phyloP scores from a whole-genome alignment of 805 yeast genomes.

The Isabelozyma heimii region DNA sequence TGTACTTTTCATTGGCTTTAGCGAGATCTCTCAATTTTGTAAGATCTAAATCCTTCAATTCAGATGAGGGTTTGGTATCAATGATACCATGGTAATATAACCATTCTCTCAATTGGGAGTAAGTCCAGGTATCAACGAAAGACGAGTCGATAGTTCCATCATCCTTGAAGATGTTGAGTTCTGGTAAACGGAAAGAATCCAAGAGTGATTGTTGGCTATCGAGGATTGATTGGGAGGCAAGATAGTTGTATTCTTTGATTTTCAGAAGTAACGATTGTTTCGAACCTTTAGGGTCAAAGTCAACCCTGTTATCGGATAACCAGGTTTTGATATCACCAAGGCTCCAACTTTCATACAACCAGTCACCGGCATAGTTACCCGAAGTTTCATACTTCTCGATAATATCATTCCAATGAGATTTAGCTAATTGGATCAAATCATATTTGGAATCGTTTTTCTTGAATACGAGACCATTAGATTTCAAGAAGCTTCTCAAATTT shows the following conservation, averaged over 20 bases:
- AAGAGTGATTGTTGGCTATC: slow-evolving; percentile 38
- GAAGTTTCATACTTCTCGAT: slow-evolving; percentile 32
- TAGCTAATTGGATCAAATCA: slow-evolving; percentile 40
- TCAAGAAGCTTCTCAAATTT: slow-evolving; percentile 30
- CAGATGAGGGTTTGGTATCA: slow-evolving; percentile 27
- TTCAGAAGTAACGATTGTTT: slow-evolving; percentile 46
- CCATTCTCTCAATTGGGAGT: slow-evolving; percentile 56
- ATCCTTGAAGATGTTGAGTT: slow-evolving; percentile 34
- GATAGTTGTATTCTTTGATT: slow-evolving; percentile 45
- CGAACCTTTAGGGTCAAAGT: slow-evolving; percentile 29
- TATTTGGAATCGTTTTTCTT: slow-evolving; percentile 28
- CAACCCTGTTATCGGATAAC: slow-evolving; percentile 45
- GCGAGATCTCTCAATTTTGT: slow-evolving; percentile 36
- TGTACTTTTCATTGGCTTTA: slow-evolving; percentile 24
- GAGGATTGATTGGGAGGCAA: slow-evolving; percentile 31
- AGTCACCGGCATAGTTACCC: slow-evolving; percentile 49
- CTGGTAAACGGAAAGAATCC: slow-evolving; percentile 36
- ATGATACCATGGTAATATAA: slow-evolving; percentile 38
- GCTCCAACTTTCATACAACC: slow-evolving; percentile 56
- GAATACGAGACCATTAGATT: slow-evolving; percentile 25
- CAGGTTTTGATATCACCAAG: slow-evolving; percentile 46
- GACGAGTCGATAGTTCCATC: slow-evolving; percentile 40
- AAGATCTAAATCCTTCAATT: slow-evolving; percentile 28
- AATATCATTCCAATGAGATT: slow-evolving; percentile 39
- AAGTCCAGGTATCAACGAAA: slow-evolving; percentile 51